Base-by-base conservation (phyloP, 164 flowering plant genomes). In the Aristolochia contorta region DNA sequence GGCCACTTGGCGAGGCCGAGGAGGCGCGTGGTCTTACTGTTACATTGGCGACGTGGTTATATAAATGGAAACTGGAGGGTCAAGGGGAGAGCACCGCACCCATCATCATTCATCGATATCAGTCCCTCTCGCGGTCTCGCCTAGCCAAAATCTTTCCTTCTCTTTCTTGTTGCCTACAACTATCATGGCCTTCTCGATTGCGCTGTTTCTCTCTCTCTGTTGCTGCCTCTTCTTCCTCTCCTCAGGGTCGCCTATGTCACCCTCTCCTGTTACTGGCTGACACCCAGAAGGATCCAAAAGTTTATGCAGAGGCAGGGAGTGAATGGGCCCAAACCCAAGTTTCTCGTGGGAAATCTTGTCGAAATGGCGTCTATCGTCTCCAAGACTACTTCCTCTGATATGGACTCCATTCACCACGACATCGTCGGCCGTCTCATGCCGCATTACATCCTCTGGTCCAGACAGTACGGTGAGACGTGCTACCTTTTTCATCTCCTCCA, bases 281-380 rank as follows among this genome's bases (percentile, higher is more conserved):
- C 75, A 18, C 98, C 98, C 1, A 79, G 79, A 75, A 84, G 94
- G 66, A 92, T 92, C 79, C 77, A 61, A 74, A 83, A 72, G 47
- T 64, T 72, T n/a, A 92, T 92, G 98, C 84, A 77, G 33, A 80
- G 61, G 70, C 98, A 92, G 89, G 97, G 97, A n/a, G 89, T 92
- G 65, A 66, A 72, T 81, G 98, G 98, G 66, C 98, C 98, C 2
- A 79, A 83, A 67, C 90, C 96, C 16, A 79, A 81, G 24, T 82
- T 79, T 60, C 77, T 92, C 0, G 71, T 80, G 16, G 98, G 98
- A 12, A 92, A 92, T 77, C 70, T 89, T 53, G 19, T 59, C 12
- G 96, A 92, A 47, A 77, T 89, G 75, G 74, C 90, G 7, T 56
- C 88, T 4, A 72, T 92, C 16, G 70, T 84, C 45, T 22, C 88